These are phyloP conservation scores for Malus orientalis DNA, from an alignment of 306 rosid species.

Conservation along the genomic window DNA sequence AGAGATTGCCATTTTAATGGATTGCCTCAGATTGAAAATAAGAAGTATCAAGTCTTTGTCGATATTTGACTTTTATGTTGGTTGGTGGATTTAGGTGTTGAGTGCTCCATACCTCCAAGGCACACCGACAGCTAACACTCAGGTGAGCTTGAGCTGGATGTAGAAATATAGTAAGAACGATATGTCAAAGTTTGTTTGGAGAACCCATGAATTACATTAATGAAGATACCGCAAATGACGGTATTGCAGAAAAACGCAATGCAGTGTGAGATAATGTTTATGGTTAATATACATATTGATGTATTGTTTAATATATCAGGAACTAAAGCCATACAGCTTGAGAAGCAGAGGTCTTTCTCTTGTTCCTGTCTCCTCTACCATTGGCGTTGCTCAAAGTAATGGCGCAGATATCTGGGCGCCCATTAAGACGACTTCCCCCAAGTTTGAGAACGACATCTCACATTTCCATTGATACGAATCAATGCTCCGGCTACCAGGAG, in stretches of 20 bases:
- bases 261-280: not conserved
- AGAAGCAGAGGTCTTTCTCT: slow-evolving; percentile 84
- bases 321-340: slow-evolving; percentile 53
- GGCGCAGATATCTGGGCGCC: slow-evolving; percentile 99
- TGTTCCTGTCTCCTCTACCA: slow-evolving; percentile 65
- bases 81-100: slow-evolving; percentile 49
- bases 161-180: not conserved
- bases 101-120: slow-evolving; percentile 91
- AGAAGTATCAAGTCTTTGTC: too few species aligned
- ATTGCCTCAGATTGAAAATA: too few species aligned
- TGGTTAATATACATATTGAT: not conserved
- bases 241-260: too few species aligned
- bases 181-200: not conserved
- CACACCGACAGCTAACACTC: slow-evolving; percentile 38
- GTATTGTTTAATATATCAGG: slow-evolving; percentile 29
- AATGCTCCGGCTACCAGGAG: slow-evolving; percentile 14
- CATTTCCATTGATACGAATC: slow-evolving; percentile 40
- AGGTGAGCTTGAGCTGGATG: slow-evolving; percentile 48
- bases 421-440: slow-evolving; percentile 58
- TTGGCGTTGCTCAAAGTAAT: slow-evolving; percentile 83
- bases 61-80: not conserved
- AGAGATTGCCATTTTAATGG: too few species aligned
- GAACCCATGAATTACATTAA: not conserved
- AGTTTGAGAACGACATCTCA: slow-evolving; percentile 32
- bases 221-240: too few species aligned